Conservation (phyloP, 805 yeast species). For the Candida multigemmis region DNA sequence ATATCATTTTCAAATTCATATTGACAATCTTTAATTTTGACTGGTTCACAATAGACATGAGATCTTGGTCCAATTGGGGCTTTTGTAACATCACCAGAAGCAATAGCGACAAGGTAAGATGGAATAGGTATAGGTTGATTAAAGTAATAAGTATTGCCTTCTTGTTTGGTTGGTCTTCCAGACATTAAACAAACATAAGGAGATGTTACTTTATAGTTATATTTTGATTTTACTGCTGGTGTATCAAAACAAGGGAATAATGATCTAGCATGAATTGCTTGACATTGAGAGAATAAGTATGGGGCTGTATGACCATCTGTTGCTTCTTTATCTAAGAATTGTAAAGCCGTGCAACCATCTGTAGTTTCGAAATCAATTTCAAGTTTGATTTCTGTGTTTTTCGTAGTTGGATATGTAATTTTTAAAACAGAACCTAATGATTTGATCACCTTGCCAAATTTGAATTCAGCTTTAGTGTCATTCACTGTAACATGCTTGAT, state of each 20-base stretch:
- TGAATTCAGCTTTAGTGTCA: conserved; percentile 15
- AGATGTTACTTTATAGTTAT: conserved; percentile 49
- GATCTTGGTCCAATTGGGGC: conserved; percentile 82
- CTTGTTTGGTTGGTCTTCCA: conserved; percentile 39
- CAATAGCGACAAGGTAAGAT: conserved; percentile 73
- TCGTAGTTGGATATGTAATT: conserved; percentile 12
- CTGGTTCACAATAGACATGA: conserved; percentile 71
- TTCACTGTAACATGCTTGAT: conserved; percentile 38
- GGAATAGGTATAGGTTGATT: conserved; percentile 81
- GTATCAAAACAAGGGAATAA: conserved; percentile 89
- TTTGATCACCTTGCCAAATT: conserved; percentile 32
- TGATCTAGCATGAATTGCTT: conserved; percentile 85
- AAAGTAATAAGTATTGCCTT: conserved; percentile 22
- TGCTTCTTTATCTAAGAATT: conserved; percentile 69
- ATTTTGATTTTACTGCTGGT: conserved; percentile 71
- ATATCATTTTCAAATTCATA: conserved; percentile 76
- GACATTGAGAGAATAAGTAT: conserved; percentile 80
- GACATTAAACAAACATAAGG: conserved; percentile 65
- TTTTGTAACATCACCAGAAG: conserved; percentile 67
- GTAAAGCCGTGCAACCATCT: conserved; percentile 69
- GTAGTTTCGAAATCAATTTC: conserved; percentile 61
- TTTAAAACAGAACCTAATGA: conserved; percentile 54
- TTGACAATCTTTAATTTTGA: conserved; percentile 55
- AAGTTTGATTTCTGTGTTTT: conserved; percentile 13
- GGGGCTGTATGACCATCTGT: conserved; percentile 66